Evolutionary conservation across 495 filamentous ascomycete species (phyloP).

Genomic region (Delitschia confertaspora): DNA sequence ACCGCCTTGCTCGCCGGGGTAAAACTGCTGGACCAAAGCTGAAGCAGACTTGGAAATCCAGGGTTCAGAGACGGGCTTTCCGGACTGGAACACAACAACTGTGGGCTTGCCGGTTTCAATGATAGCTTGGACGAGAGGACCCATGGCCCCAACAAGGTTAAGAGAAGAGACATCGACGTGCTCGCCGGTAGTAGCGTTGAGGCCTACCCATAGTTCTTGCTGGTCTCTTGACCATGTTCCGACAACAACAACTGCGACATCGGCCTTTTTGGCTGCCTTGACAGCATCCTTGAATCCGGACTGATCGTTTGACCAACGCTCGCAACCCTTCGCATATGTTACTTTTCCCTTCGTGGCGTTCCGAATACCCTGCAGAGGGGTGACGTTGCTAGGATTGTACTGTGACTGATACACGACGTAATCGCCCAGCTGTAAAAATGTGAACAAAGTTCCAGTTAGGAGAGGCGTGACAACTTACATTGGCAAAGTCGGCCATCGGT

Average conservation of each 20-base stretch:
- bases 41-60: conserved; percentile 54
- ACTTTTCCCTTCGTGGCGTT: conserved; percentile 47
- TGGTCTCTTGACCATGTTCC: conserved; percentile 71
- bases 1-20: conserved; percentile 51
- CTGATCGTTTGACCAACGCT: conserved; percentile 62
- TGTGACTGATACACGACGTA: conserved; percentile 55
- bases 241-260: conserved; percentile 62
- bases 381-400: conserved; percentile 46
- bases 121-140: conserved; percentile 53
- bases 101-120: conserved; percentile 57
- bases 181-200: conserved; percentile 66
- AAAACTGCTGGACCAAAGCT: conserved; percentile 62
- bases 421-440: conserved; percentile 47
- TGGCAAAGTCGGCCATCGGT: conserved; percentile 64
- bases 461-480: conserved; percentile 44
- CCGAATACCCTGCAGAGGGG: conserved; percentile 57
- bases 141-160: conserved; percentile 61
- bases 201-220: conserved; percentile 53
- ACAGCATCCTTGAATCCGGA: conserved; percentile 55
- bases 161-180: conserved; percentile 56
- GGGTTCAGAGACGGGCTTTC: conserved; percentile 59
- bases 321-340: conserved; percentile 59
- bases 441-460: conserved; percentile 11
- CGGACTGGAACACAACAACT: conserved; percentile 57
- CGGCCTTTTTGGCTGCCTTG: conserved; percentile 52